Evolutionary conservation across 2,329 filamentous ascomycete genomes (phyloP), one percentile per base, ranked within the genome.

Genomic region (Pseudonectria foliicola): DNA sequence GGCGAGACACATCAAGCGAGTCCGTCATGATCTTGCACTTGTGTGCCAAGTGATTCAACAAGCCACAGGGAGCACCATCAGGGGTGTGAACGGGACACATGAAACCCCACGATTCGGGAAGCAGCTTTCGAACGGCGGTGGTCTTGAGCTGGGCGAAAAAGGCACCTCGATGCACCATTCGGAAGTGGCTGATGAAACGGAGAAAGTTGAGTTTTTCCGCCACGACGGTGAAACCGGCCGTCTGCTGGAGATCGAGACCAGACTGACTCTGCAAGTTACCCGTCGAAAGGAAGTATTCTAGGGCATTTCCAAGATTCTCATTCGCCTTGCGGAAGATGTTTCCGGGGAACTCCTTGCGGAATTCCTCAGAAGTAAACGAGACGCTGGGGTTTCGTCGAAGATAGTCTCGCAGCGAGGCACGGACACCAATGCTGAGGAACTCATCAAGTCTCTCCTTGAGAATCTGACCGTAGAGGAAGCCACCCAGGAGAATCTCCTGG

Each of bases 191-290:
- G 66, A 98, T 94, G 67, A 96, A 98, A 53, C 92, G 86, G 54
- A 94, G 79, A 60, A 96, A 98, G 67, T 98, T 98, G 58, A 98
- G 90, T 72, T 96, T 96, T 60, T 98, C 92, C 3, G 92, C 92
- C 33, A 96, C 89, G 33, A 98, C 88, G 0, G 87, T 94, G 61
- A 94, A 98, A 43, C 92, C 92, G 10, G 90, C 92, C 0, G 83
- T 82, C 62, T 98, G 92, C 57, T 96, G 92, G 53, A 95, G 63
- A 71, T 98, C 92, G 27, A 98, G 72, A 45, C 92, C 92, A 21
- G 86, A 94, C 11, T 86, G 81, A 68, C 86, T 94, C 54, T 87
- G 79, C 29, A 98, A 68, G 54, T 98, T 98, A 49, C 92, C 92
- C 0, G 92, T 98, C 0, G 90, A 94, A 43, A 98, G 66, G 63